Evolutionary conservation across 352 stramenopile genomes (phyloP).

Genomic region (Phytophthora pini): DNA sequence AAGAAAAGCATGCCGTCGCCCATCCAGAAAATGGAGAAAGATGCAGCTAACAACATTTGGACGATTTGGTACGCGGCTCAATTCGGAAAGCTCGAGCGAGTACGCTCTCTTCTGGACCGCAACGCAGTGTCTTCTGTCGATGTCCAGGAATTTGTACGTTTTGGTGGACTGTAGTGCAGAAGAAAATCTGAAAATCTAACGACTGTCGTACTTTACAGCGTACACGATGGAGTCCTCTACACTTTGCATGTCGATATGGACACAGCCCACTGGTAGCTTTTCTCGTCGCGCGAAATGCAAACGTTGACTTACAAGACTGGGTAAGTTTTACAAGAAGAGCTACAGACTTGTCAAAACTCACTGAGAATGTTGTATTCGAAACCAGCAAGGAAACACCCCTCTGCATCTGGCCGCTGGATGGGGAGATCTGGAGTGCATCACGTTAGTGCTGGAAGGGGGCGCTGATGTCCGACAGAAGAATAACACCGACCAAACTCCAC

Average conservation of each 20-base stretch:
- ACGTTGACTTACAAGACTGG: conserved; percentile 53
- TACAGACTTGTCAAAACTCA: neutral
- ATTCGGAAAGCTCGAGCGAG: conserved; percentile 57
- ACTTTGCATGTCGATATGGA: conserved; percentile 66
- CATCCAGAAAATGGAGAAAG: conserved; percentile 35
- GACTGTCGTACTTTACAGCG: conserved; percentile 30
- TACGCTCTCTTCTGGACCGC: conserved; percentile 59
- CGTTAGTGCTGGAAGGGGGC: conserved; percentile 65
- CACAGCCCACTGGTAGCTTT: conserved; percentile 54
- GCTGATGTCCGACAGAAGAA: conserved; percentile 41
- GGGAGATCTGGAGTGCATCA: conserved; percentile 59
- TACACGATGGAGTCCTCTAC: conserved; percentile 66
- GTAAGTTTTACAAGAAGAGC: conserved; percentile 24
- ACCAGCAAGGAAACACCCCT: conserved; percentile 69
- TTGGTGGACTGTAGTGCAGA: neutral
- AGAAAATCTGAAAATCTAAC: neutral
- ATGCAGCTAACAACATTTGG: conserved; percentile 49
- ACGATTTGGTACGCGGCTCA: conserved; percentile 81
- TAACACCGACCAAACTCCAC: conserved; percentile 38
- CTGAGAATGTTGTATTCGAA: neutral
- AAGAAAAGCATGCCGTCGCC: conserved; percentile 30
- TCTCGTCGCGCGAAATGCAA: conserved; percentile 54
- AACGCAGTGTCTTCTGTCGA: conserved; percentile 48
- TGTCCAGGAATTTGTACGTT: conserved; percentile 57
- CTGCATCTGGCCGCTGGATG: conserved; percentile 76